A percentile compares a stretch with the other conserved stretches of the same genome.
phyloP scores from a whole-genome alignment of 768 basidiomycete genomes.

The Podaxis pistillaris region DNA sequence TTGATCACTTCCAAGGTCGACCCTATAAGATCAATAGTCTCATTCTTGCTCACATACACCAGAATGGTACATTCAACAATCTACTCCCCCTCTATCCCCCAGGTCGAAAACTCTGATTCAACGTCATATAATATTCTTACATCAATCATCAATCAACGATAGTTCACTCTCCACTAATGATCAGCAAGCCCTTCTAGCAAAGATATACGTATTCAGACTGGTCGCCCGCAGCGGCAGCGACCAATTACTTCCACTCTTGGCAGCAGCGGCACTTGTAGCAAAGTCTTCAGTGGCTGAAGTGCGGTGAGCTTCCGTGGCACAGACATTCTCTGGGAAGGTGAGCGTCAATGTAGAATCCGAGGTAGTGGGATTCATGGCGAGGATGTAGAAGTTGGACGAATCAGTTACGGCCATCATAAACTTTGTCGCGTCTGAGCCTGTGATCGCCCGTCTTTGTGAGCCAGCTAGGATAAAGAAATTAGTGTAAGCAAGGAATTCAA shows the following conservation, averaged over 20 bases:
- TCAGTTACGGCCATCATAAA: slow-evolving; percentile 32
- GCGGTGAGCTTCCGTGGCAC: slow-evolving; percentile 26
- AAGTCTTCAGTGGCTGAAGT: slow-evolving; percentile 37
- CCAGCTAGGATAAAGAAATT: slow-evolving; percentile 25
- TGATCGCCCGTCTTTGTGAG: slow-evolving; percentile 32
- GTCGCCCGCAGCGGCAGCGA: slow-evolving; percentile 27
- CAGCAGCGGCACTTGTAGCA: slow-evolving; percentile 25
- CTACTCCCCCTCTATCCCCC: too few relatives aligned
- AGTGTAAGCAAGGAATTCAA: not conserved
- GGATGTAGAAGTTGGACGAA: slow-evolving; percentile 26
- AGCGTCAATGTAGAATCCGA: slow-evolving; percentile 27
- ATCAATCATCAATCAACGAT: too few relatives aligned
- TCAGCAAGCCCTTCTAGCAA: slow-evolving; percentile 27
- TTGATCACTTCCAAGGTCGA: too few relatives aligned
- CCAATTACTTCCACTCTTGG: slow-evolving; percentile 24
- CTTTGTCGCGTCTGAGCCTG: slow-evolving; percentile 30
- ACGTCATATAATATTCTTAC: not conserved
- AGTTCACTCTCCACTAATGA: not conserved
- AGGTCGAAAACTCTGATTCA: not conserved
- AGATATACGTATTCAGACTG: slow-evolving; percentile 36
- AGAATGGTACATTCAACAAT: too few relatives aligned
- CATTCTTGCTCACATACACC: too few relatives aligned
- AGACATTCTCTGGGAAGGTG: slow-evolving; percentile 33
- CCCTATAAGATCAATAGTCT: too few relatives aligned
- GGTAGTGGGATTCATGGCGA: slow-evolving; percentile 35